A percentile compares a stretch with the other conserved stretches of the same genome.
These are phyloP conservation scores for Graphiopsis chlorocephala DNA, from an alignment of 2,329 filamentous ascomycete species.

Conservation along the genomic window DNA sequence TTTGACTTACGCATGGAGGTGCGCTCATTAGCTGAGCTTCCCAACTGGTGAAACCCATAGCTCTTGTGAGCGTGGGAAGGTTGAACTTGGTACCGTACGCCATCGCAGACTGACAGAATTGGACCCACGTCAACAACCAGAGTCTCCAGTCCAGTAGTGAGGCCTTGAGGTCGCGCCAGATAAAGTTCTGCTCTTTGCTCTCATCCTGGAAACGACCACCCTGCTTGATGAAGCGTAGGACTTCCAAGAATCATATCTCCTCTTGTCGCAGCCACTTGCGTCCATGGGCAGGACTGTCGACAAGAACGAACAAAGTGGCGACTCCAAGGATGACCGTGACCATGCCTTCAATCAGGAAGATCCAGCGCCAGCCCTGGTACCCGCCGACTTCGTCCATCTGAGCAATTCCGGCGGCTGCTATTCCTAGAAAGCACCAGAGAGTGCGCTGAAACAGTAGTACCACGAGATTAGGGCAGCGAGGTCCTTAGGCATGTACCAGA, in stretches of 20 bases:
- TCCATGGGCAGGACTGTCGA: constrained; percentile 35
- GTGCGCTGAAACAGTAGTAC: constrained; percentile 32
- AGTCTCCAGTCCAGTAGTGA: constrained; percentile 9
- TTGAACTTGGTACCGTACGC: constrained; percentile 17
- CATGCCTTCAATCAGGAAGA: constrained; percentile 22
- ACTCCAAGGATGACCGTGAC: constrained; percentile 27
- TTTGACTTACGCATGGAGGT: constrained; percentile 27
- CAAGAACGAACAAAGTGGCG: constrained; percentile 12
- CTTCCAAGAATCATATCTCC: constrained; percentile 18
- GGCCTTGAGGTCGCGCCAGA: constrained; percentile 15
- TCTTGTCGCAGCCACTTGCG: constrained; percentile 56
- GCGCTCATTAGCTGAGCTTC: constrained; percentile 27
- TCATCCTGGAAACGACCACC: constrained; percentile 11
- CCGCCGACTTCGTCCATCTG: constrained; percentile 34
- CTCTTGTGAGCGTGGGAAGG: constrained; percentile 17
- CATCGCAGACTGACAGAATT: constrained; percentile 9
- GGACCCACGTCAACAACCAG: constrained; percentile 10
- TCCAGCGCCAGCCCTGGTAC: constrained; percentile 34
- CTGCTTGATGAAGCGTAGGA: constrained; percentile 11
- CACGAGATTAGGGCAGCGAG: constrained; percentile 30
- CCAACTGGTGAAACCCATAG: constrained; percentile 24
- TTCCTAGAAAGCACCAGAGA: constrained; percentile 50
- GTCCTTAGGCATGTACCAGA: constrained; percentile 37
- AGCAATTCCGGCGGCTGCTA: constrained; percentile 51
- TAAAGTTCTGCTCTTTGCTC: constrained; percentile 7